Conservation (phyloP, 768 basidiomycete genomes). For the Tylopilus intermedius region DNA sequence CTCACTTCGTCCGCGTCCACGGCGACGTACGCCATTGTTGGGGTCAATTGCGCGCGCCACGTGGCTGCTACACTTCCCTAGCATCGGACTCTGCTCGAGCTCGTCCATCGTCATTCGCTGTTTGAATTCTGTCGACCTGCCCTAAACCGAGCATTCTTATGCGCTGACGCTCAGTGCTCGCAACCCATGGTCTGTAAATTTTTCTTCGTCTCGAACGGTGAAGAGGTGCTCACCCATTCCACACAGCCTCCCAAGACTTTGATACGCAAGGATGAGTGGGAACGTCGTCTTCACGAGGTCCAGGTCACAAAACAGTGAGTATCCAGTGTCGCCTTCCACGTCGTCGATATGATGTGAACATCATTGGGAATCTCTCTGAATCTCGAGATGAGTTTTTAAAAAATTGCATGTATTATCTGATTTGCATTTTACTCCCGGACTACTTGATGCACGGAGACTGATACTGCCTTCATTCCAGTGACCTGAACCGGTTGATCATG, state of each 20-base stretch:
- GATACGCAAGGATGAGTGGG: slow-evolving; percentile 85
- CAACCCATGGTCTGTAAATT: slow-evolving; percentile 27
- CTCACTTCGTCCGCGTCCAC: slow-evolving; percentile 69
- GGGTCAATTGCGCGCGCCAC: background rate
- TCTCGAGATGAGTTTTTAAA: slow-evolving; percentile 56
- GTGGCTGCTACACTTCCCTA: background rate
- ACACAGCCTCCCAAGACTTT: slow-evolving; percentile 46
- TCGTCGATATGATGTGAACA: slow-evolving; percentile 54
- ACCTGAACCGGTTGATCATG: slow-evolving; percentile 92
- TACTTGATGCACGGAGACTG: slow-evolving; percentile 14
- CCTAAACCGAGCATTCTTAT: slow-evolving; percentile 29
- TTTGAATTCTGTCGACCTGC: slow-evolving; percentile 24
- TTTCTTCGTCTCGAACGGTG: background rate
- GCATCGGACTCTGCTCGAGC: no score
- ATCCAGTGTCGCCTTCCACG: background rate
- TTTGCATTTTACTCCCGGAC: slow-evolving; percentile 22
- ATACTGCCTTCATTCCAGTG: slow-evolving; percentile 47
- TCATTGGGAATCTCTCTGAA: slow-evolving; percentile 98
- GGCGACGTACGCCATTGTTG: slow-evolving; percentile 62
- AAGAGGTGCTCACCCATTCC: slow-evolving; percentile 1
- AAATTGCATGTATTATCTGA: slow-evolving; percentile 92
- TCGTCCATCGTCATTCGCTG: no score
- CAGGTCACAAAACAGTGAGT: slow-evolving; percentile 88
- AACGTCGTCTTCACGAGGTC: slow-evolving; percentile 75
- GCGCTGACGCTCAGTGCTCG: slow-evolving; percentile 9